phyloP scores from a whole-genome alignment of 306 rosid species.

The Quercus rubra region DNA sequence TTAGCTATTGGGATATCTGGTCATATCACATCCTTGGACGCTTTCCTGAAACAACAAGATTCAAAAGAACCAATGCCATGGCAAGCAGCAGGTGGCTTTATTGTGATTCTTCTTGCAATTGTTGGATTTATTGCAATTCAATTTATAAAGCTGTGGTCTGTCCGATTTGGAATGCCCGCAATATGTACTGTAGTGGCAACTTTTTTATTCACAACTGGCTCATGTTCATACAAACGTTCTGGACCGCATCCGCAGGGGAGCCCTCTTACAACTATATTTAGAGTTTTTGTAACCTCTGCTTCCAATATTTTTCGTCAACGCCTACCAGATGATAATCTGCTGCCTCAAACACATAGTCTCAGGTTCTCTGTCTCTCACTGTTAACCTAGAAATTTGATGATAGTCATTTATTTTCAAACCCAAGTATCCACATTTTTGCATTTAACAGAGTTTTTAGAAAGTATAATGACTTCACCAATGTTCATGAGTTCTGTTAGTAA shows the following conservation, averaged over 20 bases:
- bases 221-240: not conserved
- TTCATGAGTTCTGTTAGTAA: not conserved
- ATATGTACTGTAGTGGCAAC: constrained; percentile 13
- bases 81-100: not conserved
- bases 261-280: constrained; percentile 21
- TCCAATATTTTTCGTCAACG: constrained; percentile 9
- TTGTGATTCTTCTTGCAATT: not conserved
- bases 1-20: not conserved
- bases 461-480: not conserved
- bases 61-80: not conserved
- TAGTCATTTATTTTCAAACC: not conserved
- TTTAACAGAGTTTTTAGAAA: not conserved
- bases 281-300: constrained; percentile 24
- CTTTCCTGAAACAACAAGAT: not conserved
- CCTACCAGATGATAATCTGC: not conserved
- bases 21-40: not conserved
- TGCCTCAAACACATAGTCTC: constrained; percentile 4
- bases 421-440: not conserved
- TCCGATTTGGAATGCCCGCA: constrained; percentile 24
- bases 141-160: constrained; percentile 23
- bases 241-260: constrained; percentile 17
- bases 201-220: constrained; percentile 21
- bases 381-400: not conserved
- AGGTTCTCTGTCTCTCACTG: constrained; percentile 5
- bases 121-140: constrained; percentile 19